phyloP scores from a whole-genome alignment of 345 rosid species.

The Gossypium bickii region DNA sequence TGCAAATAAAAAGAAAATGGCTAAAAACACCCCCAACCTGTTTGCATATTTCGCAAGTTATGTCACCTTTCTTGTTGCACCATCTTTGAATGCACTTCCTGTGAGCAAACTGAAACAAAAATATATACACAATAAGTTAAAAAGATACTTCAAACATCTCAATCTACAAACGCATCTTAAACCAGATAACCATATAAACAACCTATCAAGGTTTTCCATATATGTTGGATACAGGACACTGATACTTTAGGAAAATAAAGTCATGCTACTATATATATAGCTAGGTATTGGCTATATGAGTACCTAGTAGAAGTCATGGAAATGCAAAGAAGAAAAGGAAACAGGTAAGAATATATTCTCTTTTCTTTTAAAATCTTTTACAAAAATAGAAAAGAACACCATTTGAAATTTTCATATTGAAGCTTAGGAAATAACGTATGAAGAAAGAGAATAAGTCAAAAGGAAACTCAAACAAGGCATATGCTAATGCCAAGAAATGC shows the following conservation, averaged over 20 bases:
- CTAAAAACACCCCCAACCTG: conserved; percentile 31
- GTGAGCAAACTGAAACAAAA: conserved; percentile 52
- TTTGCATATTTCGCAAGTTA: conserved; percentile 60
- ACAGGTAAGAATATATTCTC: background rate
- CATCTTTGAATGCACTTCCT: conserved; percentile 68
- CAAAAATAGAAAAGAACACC: background rate
- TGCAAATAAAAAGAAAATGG: background rate
- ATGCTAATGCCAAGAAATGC: conserved; percentile 12
- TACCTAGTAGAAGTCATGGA: background rate
- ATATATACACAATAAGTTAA: background rate
- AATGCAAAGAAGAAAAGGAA: background rate
- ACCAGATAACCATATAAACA: background rate
- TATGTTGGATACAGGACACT: too few relatives aligned
- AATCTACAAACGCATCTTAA: background rate
- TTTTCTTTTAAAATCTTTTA: background rate
- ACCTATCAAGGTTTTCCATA: background rate
- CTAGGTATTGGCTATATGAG: background rate
- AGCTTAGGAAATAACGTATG: background rate
- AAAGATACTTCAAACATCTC: background rate
- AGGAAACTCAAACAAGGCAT: conserved; percentile 12
- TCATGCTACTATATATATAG: background rate
- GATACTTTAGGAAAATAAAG: too few relatives aligned
- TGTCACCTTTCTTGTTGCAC: conserved; percentile 68
- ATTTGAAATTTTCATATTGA: background rate
- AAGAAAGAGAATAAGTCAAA: background rate